Percentiles rank a stretch among this genome's conserved stretches.
Conservation (phyloP, 1,139 yeast genomes). For the Scheffersomyces insectosa region DNA sequence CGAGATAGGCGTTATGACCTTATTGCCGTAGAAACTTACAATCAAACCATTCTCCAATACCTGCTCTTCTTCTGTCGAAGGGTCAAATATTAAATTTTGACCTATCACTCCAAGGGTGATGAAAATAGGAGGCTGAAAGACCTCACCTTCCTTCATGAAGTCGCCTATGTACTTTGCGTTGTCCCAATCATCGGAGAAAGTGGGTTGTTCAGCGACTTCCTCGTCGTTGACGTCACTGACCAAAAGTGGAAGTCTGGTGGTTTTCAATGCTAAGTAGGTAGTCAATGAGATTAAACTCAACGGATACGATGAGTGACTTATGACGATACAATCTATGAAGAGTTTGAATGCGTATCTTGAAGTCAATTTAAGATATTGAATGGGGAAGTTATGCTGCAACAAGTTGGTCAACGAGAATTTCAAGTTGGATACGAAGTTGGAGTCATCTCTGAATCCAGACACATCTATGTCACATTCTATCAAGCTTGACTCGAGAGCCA, state of each 20-base stretch:
- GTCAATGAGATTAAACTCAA: constrained; percentile 77
- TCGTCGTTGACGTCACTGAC: constrained; percentile 59
- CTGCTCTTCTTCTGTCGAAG: constrained; percentile 81
- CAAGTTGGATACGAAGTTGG: constrained; percentile 59
- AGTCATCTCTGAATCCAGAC: constrained; percentile 69
- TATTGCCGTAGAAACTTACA: constrained; percentile 65
- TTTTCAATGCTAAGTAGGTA: constrained; percentile 73
- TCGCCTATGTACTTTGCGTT: constrained; percentile 49
- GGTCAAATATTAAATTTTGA: constrained; percentile 69
- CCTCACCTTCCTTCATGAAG: constrained; percentile 19
- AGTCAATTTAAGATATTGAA: constrained; percentile 58
- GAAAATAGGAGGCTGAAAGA: constrained; percentile 69
- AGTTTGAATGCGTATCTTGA: constrained; percentile 74
- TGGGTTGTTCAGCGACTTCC: constrained; percentile 81
- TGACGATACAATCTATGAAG: constrained; percentile 74
- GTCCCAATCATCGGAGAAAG: constrained; percentile 87
- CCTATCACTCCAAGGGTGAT: constrained; percentile 78
- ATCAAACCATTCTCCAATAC: constrained; percentile 82
- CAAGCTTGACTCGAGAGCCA: constrained; percentile 41
- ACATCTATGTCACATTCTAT: constrained; percentile 79
- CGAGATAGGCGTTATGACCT: constrained; percentile 64
- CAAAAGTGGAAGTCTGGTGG: constrained; percentile 74
- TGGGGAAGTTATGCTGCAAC: constrained; percentile 50
- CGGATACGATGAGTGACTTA: constrained; percentile 71
- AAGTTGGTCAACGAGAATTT: constrained; percentile 52